A percentile compares a stretch with the other conserved stretches of the same genome.
These are phyloP conservation scores for Teratosphaeria zuluensis DNA, from an alignment of 2,329 filamentous ascomycete species.

Conservation along the genomic window DNA sequence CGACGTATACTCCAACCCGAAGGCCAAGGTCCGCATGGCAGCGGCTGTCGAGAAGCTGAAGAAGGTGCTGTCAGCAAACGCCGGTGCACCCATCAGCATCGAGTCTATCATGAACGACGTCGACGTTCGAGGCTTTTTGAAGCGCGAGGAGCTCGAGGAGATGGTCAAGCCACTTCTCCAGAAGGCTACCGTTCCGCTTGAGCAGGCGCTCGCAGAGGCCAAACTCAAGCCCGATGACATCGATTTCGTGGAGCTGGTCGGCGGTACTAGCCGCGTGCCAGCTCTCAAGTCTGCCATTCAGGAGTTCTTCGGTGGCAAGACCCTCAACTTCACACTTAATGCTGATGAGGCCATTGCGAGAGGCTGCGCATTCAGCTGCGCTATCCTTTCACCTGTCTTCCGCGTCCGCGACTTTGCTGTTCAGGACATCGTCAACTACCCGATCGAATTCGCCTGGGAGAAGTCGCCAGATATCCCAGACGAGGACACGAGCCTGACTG, in stretches of 20 bases:
- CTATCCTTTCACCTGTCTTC: constrained; percentile 94
- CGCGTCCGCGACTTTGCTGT: constrained; percentile 96
- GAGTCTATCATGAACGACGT: constrained; percentile 98
- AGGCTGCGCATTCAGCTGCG: constrained; percentile 94
- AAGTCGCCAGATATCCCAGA: constrained; percentile 97
- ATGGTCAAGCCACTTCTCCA: constrained; percentile 76
- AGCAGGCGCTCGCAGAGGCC: constrained; percentile 89
- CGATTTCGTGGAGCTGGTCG: constrained; percentile 84
- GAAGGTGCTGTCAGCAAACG: constrained; percentile 95
- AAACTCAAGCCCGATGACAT: constrained; percentile 88
- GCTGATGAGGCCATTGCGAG: constrained; percentile 94
- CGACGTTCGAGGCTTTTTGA: constrained; percentile 80
- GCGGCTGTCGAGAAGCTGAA: constrained; percentile 94
- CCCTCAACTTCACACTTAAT: constrained; percentile 91
- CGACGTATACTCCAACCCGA: constrained; percentile 81
- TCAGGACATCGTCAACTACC: constrained; percentile 96
- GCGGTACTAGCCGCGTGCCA: constrained; percentile 89
- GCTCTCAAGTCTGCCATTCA: constrained; percentile 83
- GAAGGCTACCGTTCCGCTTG: constrained; percentile 63
- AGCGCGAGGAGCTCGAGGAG: constrained; percentile 86
- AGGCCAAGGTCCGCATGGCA: constrained; percentile 77
- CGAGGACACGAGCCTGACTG: constrained; percentile 91
- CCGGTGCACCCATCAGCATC: constrained; percentile 84
- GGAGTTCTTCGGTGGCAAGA: constrained; percentile 83
- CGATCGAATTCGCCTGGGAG: constrained; percentile 98